phyloP scores from a whole-genome alignment of 129 eudicot genomes.

The Silybum marianum region DNA sequence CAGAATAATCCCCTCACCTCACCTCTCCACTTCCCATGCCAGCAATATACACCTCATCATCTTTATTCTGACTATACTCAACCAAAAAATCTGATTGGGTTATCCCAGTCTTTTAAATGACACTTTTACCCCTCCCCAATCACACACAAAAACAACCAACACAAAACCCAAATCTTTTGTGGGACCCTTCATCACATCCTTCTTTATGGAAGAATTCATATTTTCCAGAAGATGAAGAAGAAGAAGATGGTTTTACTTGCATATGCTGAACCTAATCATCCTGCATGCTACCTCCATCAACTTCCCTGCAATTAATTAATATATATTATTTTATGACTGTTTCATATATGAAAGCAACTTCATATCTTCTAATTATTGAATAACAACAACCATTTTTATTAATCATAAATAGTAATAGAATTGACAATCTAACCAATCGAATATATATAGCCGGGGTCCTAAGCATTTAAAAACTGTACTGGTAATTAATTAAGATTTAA shows the following conservation, averaged over 20 bases:
- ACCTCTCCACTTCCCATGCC: slow-evolving; percentile 11
- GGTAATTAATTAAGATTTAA: background rate
- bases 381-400: slow-evolving; percentile 20
- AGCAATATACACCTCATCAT: slow-evolving; percentile 32
- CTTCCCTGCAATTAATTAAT: slow-evolving; percentile 31
- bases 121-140: slow-evolving; percentile 22
- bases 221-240: background rate
- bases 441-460: background rate
- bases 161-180: slow-evolving; percentile 26
- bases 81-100: slow-evolving; percentile 21
- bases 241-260: slow-evolving; percentile 22
- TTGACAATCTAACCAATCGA: slow-evolving; percentile 16
- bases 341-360: slow-evolving; percentile 27
- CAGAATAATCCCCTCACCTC: slow-evolving; percentile 12
- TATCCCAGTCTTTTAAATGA: slow-evolving; percentile 1
- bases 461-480: background rate
- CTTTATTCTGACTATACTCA: slow-evolving; percentile 26
- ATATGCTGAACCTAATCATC: slow-evolving; percentile 27
- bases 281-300: slow-evolving; percentile 41
- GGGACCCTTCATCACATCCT: background rate
- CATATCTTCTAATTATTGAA: slow-evolving; percentile 19
- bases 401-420: background rate
- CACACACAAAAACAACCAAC: slow-evolving; percentile 29
- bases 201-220: background rate
- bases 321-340: background rate